Percentiles rank a stretch among this genome's conserved stretches.
Conservation (phyloP, 768 basidiomycete genomes). For the Hypholoma sublateritium region DNA sequence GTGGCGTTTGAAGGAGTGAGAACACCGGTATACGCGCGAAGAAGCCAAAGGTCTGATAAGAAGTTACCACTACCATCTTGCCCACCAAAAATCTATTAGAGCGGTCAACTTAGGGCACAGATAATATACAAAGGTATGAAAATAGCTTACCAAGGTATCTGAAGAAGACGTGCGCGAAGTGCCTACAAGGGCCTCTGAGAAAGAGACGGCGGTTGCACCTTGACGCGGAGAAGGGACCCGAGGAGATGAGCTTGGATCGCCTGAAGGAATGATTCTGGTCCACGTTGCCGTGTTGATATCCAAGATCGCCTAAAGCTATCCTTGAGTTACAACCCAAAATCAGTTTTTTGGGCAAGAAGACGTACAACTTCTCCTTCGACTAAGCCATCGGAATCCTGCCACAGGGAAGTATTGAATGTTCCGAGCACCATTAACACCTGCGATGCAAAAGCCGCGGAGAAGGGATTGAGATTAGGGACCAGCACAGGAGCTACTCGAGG, state of each 20-base stretch:
- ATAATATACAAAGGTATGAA: not conserved
- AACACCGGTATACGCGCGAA: constrained; percentile 68
- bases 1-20: constrained; percentile 57
- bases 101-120: not conserved
- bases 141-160: constrained; percentile 57
- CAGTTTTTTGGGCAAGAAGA: constrained; percentile 6
- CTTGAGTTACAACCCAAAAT: constrained; percentile 3
- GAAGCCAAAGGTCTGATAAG: constrained; percentile 75
- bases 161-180: constrained; percentile 43
- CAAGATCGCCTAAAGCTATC: constrained; percentile 52
- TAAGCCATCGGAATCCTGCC: constrained; percentile 65
- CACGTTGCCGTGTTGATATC: constrained; percentile 62
- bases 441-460: constrained; percentile 53
- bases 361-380: constrained; percentile 74
- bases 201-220: constrained; percentile 68
- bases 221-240: constrained; percentile 67
- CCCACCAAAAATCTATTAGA: constrained; percentile 65
- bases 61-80: constrained; percentile 64
- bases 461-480: constrained; percentile 57
- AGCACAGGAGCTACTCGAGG: constrained; percentile 61
- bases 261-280: constrained; percentile 74
- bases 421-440: constrained; percentile 75
- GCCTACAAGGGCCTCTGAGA: constrained; percentile 55
- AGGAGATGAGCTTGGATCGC: constrained; percentile 62
- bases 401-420: constrained; percentile 58